Evolutionary conservation across 768 basidiomycete genomes (phyloP), one percentile per base, ranked within the genome.

Genomic region (Suillus variegatus): DNA sequence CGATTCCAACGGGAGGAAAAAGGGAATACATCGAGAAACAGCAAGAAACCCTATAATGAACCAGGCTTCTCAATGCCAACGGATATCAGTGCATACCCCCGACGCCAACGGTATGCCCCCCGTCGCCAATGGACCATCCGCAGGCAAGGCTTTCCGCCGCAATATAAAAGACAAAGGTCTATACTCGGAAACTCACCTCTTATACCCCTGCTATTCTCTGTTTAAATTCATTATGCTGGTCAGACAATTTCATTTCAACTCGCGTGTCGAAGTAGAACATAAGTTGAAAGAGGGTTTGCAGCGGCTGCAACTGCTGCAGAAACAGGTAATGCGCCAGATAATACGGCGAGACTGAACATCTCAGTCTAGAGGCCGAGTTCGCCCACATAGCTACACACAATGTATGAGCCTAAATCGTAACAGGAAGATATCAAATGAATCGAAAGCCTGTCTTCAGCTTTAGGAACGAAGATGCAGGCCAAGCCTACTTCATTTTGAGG

Each of bases 331-430:
- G 54, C 52, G 13, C 66, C 41, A 2, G 85, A 80, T 5, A 80
- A 67, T 1, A 83, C 78, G 2, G 88, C 85, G 20, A 90, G 74
- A 4, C 83, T 79, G 81, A 86, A 90, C 16, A 92, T 86, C 2
- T 87, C 88, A 1, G 82, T 81, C 87, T 89, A 90, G 49, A 92
- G 80, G 9, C 88, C 85, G 4, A 91, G 82, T 78, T 93, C 90
- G 20, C 86, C 88, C 43, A 90, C 82, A 71, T 92, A 91, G 76
- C 90, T 91, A 64, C 14, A 49, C 43, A 41, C 56, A 28, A 54
- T 22, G n/a, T 18, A 62, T 51, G 9, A 38, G 41, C 51, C 40
- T 32, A 20, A 65, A 22, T 40, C 22, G 4, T 28, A 13, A 9
- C 55, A 18, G 8, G 54, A 56, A 36, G 47, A 54, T 41, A 41